Conservation (phyloP, 2,329 filamentous ascomycete genomes). For the Fonsecaea pugnacius region DNA sequence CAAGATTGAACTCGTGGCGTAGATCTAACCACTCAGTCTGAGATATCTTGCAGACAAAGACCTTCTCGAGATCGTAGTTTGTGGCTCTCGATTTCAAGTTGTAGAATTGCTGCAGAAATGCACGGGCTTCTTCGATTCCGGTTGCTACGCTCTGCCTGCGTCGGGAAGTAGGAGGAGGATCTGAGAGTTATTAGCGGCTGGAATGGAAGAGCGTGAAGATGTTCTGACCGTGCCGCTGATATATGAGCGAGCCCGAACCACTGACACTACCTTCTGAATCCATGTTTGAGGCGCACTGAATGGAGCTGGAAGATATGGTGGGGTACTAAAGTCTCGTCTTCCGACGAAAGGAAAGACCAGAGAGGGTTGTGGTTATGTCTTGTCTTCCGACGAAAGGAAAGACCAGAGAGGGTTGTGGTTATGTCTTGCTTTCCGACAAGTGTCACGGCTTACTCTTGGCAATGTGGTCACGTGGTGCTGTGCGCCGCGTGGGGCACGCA, state of each 20-base stretch:
- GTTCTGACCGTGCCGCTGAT: slow-evolving; percentile 16
- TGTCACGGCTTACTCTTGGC: too few species aligned
- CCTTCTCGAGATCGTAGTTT: slow-evolving; percentile 11
- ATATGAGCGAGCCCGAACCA: slow-evolving; percentile 12
- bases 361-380: slow-evolving; percentile 1
- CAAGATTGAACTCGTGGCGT: slow-evolving; percentile 3
- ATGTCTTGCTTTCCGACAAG: neutral
- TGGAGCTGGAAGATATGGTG: slow-evolving; percentile 13
- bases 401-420: slow-evolving; percentile 5
- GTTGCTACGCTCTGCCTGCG: slow-evolving; percentile 4
- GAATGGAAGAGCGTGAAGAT: slow-evolving; percentile 9
- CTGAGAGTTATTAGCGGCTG: slow-evolving; percentile 17
- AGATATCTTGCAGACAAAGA: slow-evolving; percentile 17
- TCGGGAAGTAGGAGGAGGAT: neutral
- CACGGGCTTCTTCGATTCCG: slow-evolving; percentile 19
- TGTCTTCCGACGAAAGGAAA: slow-evolving; percentile 3
- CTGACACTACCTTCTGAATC: slow-evolving; percentile 10
- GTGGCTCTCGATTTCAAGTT: slow-evolving; percentile 8
- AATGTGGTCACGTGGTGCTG: too few species aligned
- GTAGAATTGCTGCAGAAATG: slow-evolving; percentile 17
- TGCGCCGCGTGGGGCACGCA: too few species aligned
- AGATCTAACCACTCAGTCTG: slow-evolving; percentile 10
- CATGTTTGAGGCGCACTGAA: slow-evolving; percentile 20
- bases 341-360: slow-evolving; percentile 9
- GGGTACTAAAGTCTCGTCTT: slow-evolving; percentile 16